Conservation (phyloP, 2,329 filamentous ascomycete genomes). For the Penicillium sp. region DNA sequence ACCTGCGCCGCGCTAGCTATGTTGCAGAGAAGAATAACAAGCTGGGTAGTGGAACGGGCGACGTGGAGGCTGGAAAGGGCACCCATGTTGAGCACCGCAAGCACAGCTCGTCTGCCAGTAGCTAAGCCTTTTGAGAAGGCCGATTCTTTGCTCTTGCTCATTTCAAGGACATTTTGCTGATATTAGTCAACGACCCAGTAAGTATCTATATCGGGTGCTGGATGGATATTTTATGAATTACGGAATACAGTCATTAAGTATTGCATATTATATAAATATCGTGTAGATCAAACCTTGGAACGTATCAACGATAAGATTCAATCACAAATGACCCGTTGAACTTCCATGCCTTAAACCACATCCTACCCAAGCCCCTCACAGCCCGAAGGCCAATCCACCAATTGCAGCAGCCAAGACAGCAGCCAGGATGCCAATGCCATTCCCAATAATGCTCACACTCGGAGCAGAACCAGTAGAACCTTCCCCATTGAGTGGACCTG, state of each 20-base stretch:
- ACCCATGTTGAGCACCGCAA: slow-evolving; percentile 15
- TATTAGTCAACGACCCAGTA: neutral
- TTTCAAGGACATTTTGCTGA: neutral
- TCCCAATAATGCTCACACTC: neutral
- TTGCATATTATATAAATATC: neutral
- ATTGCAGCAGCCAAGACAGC: slow-evolving; percentile 4
- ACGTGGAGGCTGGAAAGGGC: slow-evolving; percentile 18
- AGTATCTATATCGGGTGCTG: neutral
- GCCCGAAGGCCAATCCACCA: slow-evolving; percentile 13
- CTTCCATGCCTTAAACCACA: no score
- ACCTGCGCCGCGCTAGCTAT: slow-evolving; percentile 24
- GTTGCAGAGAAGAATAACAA: slow-evolving; percentile 14
- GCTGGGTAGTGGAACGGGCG: neutral
- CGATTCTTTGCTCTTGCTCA: neutral
- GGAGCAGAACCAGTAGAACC: slow-evolving; percentile 1
- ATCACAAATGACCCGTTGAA: neutral
- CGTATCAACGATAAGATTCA: neutral
- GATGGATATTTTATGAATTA: neutral
- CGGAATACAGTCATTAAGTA: neutral
- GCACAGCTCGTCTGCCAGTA: slow-evolving; percentile 13
- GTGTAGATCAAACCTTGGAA: no score
- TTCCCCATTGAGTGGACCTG: neutral
- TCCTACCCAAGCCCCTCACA: slow-evolving; percentile 1
- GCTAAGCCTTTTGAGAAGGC: slow-evolving; percentile 20
- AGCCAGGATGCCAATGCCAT: slow-evolving; percentile 4